phyloP scores from a whole-genome alignment of 192 early-diverging fungal species.

The Coemansia sp. region DNA sequence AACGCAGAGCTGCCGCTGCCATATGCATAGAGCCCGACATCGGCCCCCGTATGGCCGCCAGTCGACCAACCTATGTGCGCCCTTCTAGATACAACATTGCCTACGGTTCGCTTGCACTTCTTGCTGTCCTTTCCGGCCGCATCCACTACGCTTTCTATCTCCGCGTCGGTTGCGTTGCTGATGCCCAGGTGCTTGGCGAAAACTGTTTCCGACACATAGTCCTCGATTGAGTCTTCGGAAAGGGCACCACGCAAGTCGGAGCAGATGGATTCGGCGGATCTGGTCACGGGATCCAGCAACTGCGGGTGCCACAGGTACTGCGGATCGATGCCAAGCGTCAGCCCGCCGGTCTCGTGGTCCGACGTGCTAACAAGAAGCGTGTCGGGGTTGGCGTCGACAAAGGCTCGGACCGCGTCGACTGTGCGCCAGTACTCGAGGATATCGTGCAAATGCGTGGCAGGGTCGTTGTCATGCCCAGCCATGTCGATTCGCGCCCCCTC shows the following conservation, averaged over 20 bases:
- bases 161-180: constrained; percentile 21
- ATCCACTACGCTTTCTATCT: constrained; percentile 10
- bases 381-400: constrained; percentile 51
- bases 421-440: constrained; percentile 63
- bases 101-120: constrained; percentile 26
- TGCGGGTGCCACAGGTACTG: constrained; percentile 59
- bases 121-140: not conserved
- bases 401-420: constrained; percentile 51
- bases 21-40: constrained; percentile 80
- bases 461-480: constrained; percentile 64
- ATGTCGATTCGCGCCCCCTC: constrained; percentile 66
- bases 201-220: constrained; percentile 10
- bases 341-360: constrained; percentile 69
- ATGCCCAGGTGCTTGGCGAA: constrained; percentile 43
- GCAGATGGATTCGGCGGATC: constrained; percentile 43
- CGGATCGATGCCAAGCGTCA: constrained; percentile 55
- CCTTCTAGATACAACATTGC: constrained; percentile 29
- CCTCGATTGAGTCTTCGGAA: not conserved
- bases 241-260: not conserved
- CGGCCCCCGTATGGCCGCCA: constrained; percentile 89
- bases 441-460: constrained; percentile 62
- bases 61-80: constrained; percentile 70
- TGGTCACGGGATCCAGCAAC: constrained; percentile 24
- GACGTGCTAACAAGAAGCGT: constrained; percentile 61
- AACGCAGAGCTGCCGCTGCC: constrained; percentile 49